Conservation (phyloP, 169 alveolate species). For the Nephromyces sp. region DNA sequence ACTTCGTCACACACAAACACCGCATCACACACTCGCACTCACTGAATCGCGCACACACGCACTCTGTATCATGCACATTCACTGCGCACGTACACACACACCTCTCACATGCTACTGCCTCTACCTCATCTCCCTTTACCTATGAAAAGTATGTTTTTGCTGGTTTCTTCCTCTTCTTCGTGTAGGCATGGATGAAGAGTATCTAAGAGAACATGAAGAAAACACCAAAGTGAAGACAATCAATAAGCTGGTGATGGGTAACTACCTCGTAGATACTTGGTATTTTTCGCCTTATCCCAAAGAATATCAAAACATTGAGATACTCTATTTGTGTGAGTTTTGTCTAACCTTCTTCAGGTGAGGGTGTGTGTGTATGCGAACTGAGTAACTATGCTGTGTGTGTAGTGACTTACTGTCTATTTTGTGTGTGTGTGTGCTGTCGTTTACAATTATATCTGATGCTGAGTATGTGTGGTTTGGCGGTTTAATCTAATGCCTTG, state of each 20-base stretch:
- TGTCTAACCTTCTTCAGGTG: conserved; percentile 79
- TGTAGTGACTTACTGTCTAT: background rate
- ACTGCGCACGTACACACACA: too few species aligned
- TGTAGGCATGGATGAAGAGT: conserved; percentile 83
- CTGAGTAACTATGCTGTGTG: background rate
- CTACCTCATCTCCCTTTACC: too few species aligned
- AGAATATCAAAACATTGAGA: conserved; percentile 81
- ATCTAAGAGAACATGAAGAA: conserved; percentile 83
- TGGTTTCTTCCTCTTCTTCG: conserved; percentile 37
- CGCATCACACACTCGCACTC: too few species aligned
- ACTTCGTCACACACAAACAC: too few species aligned
- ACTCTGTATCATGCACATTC: too few species aligned
- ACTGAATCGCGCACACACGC: too few species aligned
- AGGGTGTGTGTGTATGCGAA: background rate
- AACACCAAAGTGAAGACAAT: conserved; percentile 87
- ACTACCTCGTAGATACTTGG: conserved; percentile 89
- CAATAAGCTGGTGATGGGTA: conserved; percentile 81
- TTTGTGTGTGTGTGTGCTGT: background rate
- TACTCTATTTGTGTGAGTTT: conserved; percentile 86
- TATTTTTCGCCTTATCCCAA: conserved; percentile 95
- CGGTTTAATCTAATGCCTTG: background rate
- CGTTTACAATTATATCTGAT: background rate
- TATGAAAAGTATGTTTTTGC: too few species aligned
- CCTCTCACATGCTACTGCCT: too few species aligned
- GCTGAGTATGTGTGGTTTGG: background rate